Base-by-base conservation (phyloP, 2,329 filamentous ascomycete genomes). In the Diaporthe batatas region DNA sequence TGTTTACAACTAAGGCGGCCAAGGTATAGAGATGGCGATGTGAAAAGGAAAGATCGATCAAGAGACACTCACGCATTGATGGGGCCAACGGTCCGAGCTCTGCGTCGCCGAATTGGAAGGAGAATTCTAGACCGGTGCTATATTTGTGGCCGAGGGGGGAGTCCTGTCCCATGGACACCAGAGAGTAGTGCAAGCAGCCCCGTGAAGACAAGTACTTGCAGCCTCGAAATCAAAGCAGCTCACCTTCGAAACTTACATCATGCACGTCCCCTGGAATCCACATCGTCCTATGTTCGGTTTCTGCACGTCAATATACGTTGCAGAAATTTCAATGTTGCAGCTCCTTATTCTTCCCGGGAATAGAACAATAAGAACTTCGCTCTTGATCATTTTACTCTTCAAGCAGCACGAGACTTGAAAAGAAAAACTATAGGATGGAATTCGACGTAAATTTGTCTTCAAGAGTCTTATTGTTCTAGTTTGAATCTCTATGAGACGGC, bases 131-230 rank as follows among this genome's bases (percentile, higher is more conserved):
- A 11, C 8, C 47, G 62, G 62, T 51, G 47, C 44, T 67, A 67
- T n/a, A 67, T 39, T 39, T 67, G n/a, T 67, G 62, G 47, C 62
- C 62, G 62, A 67, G n/a, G 47, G 47, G 29, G 62, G 32, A 39
- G 62, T 18, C 7, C 47, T 36, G 3, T 21, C 32, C 62, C 3
- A 18, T 25, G 10, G n/a, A n/a, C n/a, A n/a, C n/a, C n/a, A n/a
- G n/a, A n/a, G n/a, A n/a, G n/a, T n/a, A n/a, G n/a, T n/a, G n/a
- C n/a, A n/a, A n/a, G n/a, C n/a, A n/a, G n/a, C n/a, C n/a, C n/a
- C n/a, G n/a, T n/a, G n/a, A n/a, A n/a, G n/a, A n/a, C n/a, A n/a
- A n/a, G n/a, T n/a, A n/a, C n/a, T n/a, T n/a, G n/a, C n/a, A n/a
- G n/a, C n/a, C n/a, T n/a, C n/a, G n/a, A n/a, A n/a, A n/a, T n/a